phyloP scores from a whole-genome alignment of 78 protist genomes.

The Dictyostelium intermedium region DNA sequence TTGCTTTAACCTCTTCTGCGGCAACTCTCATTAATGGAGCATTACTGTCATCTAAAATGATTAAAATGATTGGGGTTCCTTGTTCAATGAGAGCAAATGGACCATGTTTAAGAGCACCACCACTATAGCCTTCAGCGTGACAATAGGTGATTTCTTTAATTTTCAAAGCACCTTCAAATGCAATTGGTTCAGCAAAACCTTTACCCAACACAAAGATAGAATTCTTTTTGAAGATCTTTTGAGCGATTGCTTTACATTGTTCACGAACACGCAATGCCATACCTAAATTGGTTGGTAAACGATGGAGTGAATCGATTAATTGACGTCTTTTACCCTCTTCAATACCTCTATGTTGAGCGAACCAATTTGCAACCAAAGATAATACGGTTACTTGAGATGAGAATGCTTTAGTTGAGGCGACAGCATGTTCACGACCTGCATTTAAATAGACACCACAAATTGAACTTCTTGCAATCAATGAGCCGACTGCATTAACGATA shows the following conservation, averaged over 20 bases:
- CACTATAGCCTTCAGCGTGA: constrained; percentile 95
- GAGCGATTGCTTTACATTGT: constrained; percentile 80
- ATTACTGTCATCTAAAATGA: constrained; percentile 73
- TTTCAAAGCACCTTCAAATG: constrained; percentile 93
- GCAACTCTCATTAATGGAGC: constrained; percentile 72
- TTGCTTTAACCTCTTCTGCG: constrained; percentile 80
- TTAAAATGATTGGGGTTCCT: constrained; percentile 88
- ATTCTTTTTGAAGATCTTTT: constrained; percentile 27
- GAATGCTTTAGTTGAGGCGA: constrained; percentile 99
- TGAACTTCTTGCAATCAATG: constrained; percentile 94
- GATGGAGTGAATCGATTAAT: constrained; percentile 69
- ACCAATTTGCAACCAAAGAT: constrained; percentile 85
- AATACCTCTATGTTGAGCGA: constrained; percentile 67
- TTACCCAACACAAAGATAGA: constrained; percentile 94
- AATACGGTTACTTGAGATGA: constrained; percentile 88
- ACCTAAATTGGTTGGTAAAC: constrained; percentile 76
- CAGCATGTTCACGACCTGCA: constrained; percentile 98
- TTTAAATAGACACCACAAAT: constrained; percentile 95
- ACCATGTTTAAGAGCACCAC: constrained; percentile 99
- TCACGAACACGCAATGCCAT: constrained; percentile 74
- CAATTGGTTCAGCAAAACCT: constrained; percentile 92
- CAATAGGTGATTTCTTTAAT: constrained; percentile 96
- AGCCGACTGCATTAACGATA: constrained; percentile 96
- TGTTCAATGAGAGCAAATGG: constrained; percentile 97
- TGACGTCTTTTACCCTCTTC: constrained; percentile 78